These are phyloP conservation scores for Termitomyces bulborhizus DNA, from an alignment of 768 basidiomycete genomes.

Conservation along the genomic window DNA sequence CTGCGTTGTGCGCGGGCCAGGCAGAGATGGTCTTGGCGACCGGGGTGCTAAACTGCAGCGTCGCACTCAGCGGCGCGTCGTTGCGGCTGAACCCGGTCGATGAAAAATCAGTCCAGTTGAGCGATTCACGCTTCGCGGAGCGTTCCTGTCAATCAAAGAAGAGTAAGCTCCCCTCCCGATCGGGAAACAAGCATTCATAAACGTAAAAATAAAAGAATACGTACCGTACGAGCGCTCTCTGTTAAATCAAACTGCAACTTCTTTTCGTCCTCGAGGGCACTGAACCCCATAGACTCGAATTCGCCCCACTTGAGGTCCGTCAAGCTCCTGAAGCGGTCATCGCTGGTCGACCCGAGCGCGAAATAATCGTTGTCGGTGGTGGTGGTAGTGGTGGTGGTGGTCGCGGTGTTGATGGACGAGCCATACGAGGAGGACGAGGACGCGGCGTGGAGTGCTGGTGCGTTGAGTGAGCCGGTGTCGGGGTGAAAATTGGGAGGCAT, in stretches of 20 bases:
- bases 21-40: constrained; percentile 44
- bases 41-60: constrained; percentile 71
- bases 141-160: constrained; percentile 37
- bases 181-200: background rate
- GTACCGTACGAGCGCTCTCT: constrained; percentile 70
- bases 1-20: constrained; percentile 73
- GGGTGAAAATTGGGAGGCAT: constrained; percentile 58
- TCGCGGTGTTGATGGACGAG: too few species aligned
- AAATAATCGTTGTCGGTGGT: constrained; percentile 30
- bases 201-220: constrained; percentile 9
- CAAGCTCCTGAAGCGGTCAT: constrained; percentile 72
- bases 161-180: background rate
- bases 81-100: constrained; percentile 73
- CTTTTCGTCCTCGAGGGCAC: constrained; percentile 48
- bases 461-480: constrained; percentile 29
- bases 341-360: constrained; percentile 25
- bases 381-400: constrained; percentile 22
- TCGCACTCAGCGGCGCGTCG: constrained; percentile 70
- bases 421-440: constrained; percentile 41
- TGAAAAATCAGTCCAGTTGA: constrained; percentile 91
- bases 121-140: constrained; percentile 69
- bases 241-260: constrained; percentile 91
- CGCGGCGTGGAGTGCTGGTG: constrained; percentile 21
- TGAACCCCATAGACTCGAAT: constrained; percentile 84
- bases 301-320: constrained; percentile 90